A percentile compares a stretch with the other conserved stretches of the same genome.
phyloP scores from a whole-genome alignment of 805 yeast genomes.

The Candida quercuum region DNA sequence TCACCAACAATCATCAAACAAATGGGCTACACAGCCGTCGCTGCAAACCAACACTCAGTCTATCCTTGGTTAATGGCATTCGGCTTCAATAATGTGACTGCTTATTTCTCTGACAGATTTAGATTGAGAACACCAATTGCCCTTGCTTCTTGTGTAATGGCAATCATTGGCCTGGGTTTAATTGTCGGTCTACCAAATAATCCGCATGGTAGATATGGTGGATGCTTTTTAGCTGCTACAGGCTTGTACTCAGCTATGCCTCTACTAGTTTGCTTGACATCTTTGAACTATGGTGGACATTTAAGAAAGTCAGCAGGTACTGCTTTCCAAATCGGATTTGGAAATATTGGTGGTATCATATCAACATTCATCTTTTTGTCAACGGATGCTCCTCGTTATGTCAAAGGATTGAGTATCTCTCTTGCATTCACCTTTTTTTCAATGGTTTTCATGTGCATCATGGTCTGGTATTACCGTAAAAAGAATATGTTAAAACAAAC shows the following conservation, averaged over 20 bases:
- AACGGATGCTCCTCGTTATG: slow-evolving; percentile 34
- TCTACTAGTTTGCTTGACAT: slow-evolving; percentile 30
- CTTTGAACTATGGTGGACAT: slow-evolving; percentile 34
- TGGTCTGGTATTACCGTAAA: slow-evolving; percentile 26
- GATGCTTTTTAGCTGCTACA: slow-evolving; percentile 32
- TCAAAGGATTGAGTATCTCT: slow-evolving; percentile 35
- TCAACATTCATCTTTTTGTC: slow-evolving; percentile 32
- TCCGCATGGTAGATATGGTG: slow-evolving; percentile 36
- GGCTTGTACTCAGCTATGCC: slow-evolving; percentile 35
- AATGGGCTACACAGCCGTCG: slow-evolving; percentile 53
- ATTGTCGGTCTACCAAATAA: slow-evolving; percentile 30
- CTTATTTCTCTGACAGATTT: slow-evolving; percentile 53
- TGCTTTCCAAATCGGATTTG: slow-evolving; percentile 33
- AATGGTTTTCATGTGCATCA: slow-evolving; percentile 27
- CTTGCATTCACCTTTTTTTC: slow-evolving; percentile 40
- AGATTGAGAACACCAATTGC: slow-evolving; percentile 40
- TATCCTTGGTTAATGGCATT: slow-evolving; percentile 83
- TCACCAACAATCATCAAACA: slow-evolving; percentile 33
- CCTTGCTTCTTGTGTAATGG: slow-evolving; percentile 26
- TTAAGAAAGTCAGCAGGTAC: slow-evolving; percentile 34
- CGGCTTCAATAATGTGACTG: slow-evolving; percentile 55
- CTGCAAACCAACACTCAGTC: slow-evolving; percentile 76
- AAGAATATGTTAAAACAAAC: slow-evolving; percentile 33
- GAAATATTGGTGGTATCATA: slow-evolving; percentile 36
- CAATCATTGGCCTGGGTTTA: slow-evolving; percentile 28